Base-by-base conservation (phyloP, 768 basidiomycete genomes). In the Lactarius sanguifluus region DNA sequence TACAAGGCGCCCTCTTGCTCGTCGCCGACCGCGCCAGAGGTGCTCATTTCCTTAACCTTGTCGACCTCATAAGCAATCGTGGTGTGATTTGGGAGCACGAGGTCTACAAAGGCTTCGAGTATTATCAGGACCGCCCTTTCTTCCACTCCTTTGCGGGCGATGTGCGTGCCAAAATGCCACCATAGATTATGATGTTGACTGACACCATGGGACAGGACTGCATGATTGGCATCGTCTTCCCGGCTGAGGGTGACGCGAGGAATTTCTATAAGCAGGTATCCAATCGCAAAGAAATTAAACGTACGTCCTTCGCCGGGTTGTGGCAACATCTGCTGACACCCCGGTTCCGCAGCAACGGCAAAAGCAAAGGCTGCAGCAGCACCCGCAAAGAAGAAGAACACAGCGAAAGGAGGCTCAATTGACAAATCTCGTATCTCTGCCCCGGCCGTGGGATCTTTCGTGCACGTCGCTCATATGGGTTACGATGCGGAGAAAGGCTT, bases 11-110 rank as follows among this genome's bases (percentile, higher is more conserved):
- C 28, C 78, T 98, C 43, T 87, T 87, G 1, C 85, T 96, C 70
- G 82, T 85, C 18, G 78, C 82, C 16, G 88, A 94, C 74, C 84
- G 79, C 57, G 75, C 77, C 2, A 84, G 81, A 61, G 84, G 83
- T 32, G 80, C 81, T 5, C 79, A 86, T 45, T 82, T 81, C 73
- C 85, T 97, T 73, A 86, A 85, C 75, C 79, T 98, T 60, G 90
- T 98, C 3, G 96, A 98, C 76, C 73, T 97, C 20, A 77, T 82
- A 70, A 92, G 94, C 23, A 92, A 92, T 4, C 79, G 94, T 62
- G 94, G 94, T 5, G 84, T 95, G 25, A 86, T 94, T 52, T 99
- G 96, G 96, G 87, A 94, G 65, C 92, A 97, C 70, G 94, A 96
- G 75, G 77, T 98, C 5, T 96, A 94, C 71, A 81, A 89, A 30